A percentile compares a stretch with the other conserved stretches of the same genome.
Conservation (phyloP, 257 asterid genomes). For the Solanum pinnatisectum region DNA sequence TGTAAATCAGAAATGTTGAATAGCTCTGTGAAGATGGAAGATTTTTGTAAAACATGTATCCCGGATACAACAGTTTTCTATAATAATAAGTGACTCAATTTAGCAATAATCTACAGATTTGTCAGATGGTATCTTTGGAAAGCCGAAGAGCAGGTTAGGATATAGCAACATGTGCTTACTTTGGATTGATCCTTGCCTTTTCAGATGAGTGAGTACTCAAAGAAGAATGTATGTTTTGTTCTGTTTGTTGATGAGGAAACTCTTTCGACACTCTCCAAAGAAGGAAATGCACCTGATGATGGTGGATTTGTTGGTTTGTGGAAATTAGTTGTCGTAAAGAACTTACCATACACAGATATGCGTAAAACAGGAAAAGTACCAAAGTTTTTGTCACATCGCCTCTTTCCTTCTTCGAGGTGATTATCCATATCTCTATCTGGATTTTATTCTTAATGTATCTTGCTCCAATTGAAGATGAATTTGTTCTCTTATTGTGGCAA, state of each 20-base stretch:
- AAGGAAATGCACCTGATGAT: constrained; percentile 67
- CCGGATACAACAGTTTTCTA: background rate
- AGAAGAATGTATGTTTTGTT: constrained; percentile 76
- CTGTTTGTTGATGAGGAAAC: constrained; percentile 86
- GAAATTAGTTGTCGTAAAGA: constrained; percentile 65
- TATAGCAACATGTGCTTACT: background rate
- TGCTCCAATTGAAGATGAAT: constrained; percentile 5
- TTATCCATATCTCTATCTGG: constrained; percentile 9
- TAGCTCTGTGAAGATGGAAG: background rate
- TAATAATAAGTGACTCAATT: background rate
- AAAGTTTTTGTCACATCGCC: constrained; percentile 77
- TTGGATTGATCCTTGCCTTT: background rate
- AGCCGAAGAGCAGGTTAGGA: background rate
- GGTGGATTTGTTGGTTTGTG: constrained; percentile 72
- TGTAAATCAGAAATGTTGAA: background rate
- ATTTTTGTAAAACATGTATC: background rate
- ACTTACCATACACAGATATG: constrained; percentile 72
- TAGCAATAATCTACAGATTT: background rate
- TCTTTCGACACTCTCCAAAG: constrained; percentile 50
- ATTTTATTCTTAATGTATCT: background rate
- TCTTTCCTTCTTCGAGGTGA: constrained; percentile 93
- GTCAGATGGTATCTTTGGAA: background rate
- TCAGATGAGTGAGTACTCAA: constrained; percentile 84
- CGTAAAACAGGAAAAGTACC: constrained; percentile 96
- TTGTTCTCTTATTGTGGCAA: constrained; percentile 2